Base-by-base conservation (phyloP, 495 filamentous ascomycete species). In the Aspergillus mulundensis region DNA sequence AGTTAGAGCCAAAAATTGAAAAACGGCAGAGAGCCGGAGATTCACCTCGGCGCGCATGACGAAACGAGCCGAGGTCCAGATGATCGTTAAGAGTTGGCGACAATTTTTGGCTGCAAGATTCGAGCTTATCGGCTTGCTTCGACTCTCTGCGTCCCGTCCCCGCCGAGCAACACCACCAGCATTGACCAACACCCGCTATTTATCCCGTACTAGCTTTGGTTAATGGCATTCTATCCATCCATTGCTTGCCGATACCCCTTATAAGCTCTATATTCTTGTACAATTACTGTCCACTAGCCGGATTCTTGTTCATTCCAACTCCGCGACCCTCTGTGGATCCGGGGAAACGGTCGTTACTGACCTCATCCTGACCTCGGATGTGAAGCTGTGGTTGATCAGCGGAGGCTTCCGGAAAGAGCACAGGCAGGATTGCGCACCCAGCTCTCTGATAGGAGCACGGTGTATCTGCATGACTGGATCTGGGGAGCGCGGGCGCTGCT, bases 31-130 rank as follows among this genome's bases (percentile, higher is more conserved):
- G 42, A 39, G 49, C 34, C 56, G 39, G 50, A 10, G 39, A 49
- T 39, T 49, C 66, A 68, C 72, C 69, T 74, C 70, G 70, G 67
- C 66, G 70, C 60, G 59, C 61, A 66, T 66, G 59, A 69, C 61
- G 64, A 68, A 66, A 65, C 45, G 59, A 70, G 59, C 72, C 72
- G 70, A 73, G 72, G 72, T 73, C 59, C 68, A 64, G 25, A 28
- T 28, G 25, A 28, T 4, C 38, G 64, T 48, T 24, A 16, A n/a
- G 4, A 38, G 28, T 43, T 16, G 38, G 38, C n/a, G n/a, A 18
- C 12, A 32, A 8, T 48, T 21, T 20, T 51, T 24, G 46, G 25
- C 25, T 36, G 32, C 8, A 36, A 43, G 30, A 23, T 28, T 52
- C 11, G 16, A 38, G 23, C 34, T 53, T 58, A 48, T 61, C 51